Base-by-base conservation (phyloP, 1,139 yeast genomes). In the Ashbya aceris region DNA sequence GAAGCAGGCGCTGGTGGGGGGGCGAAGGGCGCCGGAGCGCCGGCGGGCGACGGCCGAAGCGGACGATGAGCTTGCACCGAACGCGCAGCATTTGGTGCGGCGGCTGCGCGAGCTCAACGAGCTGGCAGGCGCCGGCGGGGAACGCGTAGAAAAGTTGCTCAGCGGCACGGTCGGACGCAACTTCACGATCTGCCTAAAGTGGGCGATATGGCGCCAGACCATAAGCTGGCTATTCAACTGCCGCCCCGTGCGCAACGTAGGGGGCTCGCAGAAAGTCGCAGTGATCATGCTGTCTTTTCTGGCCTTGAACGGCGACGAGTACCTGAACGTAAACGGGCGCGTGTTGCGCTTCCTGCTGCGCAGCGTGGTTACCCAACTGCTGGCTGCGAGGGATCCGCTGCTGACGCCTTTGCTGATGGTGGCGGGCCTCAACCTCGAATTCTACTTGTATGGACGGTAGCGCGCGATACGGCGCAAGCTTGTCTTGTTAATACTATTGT, bases 181-280 rank as follows among this genome's bases (percentile, higher is more conserved):
- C 37, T 43, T 55, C 5, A 28, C 48, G 8, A 54, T 54, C 11
- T 46, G 54, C 27, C 23, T 55, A 7, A 52, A 52, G 44, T 57
- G 61, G 61, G 45, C 58, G 6, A 28, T 52, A 2, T 55, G 60
- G 57, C 47, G 58, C 36, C 56, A 51, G 36, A 36, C 51, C 4
- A 26, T 45, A 9, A 35, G 37, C 39, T 30, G 33, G 8, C 11
- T 43, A 5, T 41, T 43, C 23, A 34, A 32, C 27, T 33, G 40
- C 11, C n/a, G 29, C 8, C 33, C 34, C 11, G 17, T 33, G 4
- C 26, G 26, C 12, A 44, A 49, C 38, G 37, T 39, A 26, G 43
- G 27, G n/a, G 38, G 36, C 13, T 27, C 52, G 6, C 52, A 53
- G 45, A 49, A 50, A 31, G 48, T 53, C 7, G 37, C 48, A 2